These are phyloP conservation scores for Geotrichum candidum DNA, from an alignment of 1,139 yeast genomes.

Conservation along the genomic window DNA sequence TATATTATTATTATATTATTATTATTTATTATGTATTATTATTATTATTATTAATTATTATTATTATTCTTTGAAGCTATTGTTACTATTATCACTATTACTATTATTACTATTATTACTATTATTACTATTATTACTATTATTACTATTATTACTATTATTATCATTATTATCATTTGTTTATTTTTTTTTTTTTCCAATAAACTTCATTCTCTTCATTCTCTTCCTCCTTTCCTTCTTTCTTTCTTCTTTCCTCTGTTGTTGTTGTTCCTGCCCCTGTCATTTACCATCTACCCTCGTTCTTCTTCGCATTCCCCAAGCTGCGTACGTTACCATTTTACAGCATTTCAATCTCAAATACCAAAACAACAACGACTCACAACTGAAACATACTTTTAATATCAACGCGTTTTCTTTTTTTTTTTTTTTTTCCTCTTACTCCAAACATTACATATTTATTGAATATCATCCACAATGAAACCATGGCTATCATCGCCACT, in stretches of 20 bases:
- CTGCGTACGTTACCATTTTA: neutral
- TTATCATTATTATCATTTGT: neutral
- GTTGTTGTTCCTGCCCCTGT: too few relatives aligned
- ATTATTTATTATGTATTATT: too few relatives aligned
- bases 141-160: neutral
- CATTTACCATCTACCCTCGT: neutral
- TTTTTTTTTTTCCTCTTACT: neutral
- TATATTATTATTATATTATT: too few relatives aligned
- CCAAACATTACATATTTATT: neutral
- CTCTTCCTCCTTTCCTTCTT: neutral
- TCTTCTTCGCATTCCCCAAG: neutral
- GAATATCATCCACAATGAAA: constrained; percentile 3
- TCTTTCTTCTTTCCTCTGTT: neutral
- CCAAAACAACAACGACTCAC: too few relatives aligned
- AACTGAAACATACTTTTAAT: too few relatives aligned
- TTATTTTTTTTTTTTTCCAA: neutral
- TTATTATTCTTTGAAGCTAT: too few relatives aligned
- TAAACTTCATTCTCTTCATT: neutral
- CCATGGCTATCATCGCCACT: constrained; percentile 6
- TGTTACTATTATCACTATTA: too few relatives aligned
- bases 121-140: too few relatives aligned
- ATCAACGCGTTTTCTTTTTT: neutral
- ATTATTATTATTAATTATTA: too few relatives aligned
- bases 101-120: too few relatives aligned
- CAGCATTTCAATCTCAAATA: too few relatives aligned